Evolutionary conservation across 345 rosid species (phyloP).

Genomic region (Lepidium didymum): DNA sequence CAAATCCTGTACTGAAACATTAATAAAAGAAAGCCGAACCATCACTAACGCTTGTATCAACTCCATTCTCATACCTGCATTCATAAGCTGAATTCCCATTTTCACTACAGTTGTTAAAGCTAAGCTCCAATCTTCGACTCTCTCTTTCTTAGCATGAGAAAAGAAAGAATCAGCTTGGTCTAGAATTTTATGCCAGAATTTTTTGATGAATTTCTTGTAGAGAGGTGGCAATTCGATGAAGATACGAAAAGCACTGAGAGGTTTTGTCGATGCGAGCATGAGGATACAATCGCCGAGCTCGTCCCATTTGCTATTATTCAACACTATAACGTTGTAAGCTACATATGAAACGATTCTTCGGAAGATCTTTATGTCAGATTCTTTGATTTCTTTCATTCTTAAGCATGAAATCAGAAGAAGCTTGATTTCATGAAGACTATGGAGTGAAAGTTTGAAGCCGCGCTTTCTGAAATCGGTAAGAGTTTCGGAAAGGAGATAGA

Average conservation of each 20-base stretch:
- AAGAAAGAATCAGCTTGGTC: neutral
- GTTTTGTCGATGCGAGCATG: neutral
- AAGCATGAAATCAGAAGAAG: neutral
- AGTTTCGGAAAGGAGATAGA: neutral
- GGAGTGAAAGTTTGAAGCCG: neutral
- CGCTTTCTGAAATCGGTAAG: neutral
- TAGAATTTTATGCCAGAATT: neutral
- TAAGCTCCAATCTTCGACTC: neutral
- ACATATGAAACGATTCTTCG: neutral
- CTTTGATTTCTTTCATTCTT: neutral
- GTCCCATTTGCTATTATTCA: neutral
- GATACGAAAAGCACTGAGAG: neutral
- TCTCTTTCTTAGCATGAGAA: neutral
- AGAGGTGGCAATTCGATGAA: slow-evolving; percentile 4
- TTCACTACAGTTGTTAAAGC: neutral
- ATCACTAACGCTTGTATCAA: neutral
- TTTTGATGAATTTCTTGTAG: neutral
- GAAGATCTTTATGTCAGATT: neutral
- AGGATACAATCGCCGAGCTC: slow-evolving; percentile 14
- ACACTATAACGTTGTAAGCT: neutral
- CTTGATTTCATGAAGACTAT: neutral
- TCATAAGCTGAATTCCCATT: neutral
- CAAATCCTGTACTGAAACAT: neutral
- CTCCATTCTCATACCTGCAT: neutral
- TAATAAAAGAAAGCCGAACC: neutral